A percentile compares a stretch with the other conserved stretches of the same genome.
Conservation (phyloP, 129 eudicot species). For the Saussurea involucrata region DNA sequence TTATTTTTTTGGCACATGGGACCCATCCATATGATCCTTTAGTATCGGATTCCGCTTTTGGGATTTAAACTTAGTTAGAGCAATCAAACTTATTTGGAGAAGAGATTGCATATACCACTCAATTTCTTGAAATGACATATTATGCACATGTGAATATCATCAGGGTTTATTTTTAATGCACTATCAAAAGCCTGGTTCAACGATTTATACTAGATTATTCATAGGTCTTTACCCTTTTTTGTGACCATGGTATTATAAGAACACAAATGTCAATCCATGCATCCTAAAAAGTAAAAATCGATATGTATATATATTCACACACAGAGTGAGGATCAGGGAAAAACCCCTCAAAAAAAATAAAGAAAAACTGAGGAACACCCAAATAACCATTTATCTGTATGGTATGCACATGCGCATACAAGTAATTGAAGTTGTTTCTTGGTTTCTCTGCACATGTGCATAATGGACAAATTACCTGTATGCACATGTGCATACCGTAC, state of each 20-base stretch:
- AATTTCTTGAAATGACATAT: background rate
- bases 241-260: no score
- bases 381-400: background rate
- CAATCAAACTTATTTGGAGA: background rate
- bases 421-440: no score
- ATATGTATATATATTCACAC: background rate
- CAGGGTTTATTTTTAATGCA: background rate
- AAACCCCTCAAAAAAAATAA: background rate
- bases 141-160: background rate
- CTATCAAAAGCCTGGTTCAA: background rate
- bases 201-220: background rate
- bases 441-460: background rate
- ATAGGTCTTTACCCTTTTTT: background rate
- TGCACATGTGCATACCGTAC: background rate
- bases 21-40: background rate
- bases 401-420: background rate
- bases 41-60: background rate
- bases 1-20: background rate
- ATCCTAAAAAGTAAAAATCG: no score
- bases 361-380: background rate
- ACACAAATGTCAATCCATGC: background rate
- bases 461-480: background rate
- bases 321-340: background rate
- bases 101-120: background rate
- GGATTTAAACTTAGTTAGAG: no score